These are phyloP conservation scores for Leccinellum rugosiceps DNA, from an alignment of 768 basidiomycete genomes.

Conservation along the genomic window DNA sequence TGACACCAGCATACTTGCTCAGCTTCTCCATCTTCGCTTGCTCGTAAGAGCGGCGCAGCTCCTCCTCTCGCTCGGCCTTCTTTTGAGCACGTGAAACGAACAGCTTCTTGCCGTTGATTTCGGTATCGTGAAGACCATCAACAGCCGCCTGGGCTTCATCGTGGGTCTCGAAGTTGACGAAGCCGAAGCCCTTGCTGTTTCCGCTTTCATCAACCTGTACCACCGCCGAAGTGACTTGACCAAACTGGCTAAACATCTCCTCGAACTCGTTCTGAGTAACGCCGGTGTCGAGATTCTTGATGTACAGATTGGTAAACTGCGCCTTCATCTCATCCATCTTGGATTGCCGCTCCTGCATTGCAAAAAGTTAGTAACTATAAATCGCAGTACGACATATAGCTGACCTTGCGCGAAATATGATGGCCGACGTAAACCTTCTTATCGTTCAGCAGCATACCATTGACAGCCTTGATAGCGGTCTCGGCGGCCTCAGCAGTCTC, in stretches of 20 bases:
- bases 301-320: slow-evolving; percentile 96
- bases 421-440: slow-evolving; percentile 99
- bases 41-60: slow-evolving; percentile 90
- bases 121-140: slow-evolving; percentile 82
- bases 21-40: slow-evolving; percentile 95
- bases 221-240: slow-evolving; percentile 85
- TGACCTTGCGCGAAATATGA: slow-evolving; percentile 93
- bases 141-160: slow-evolving; percentile 91
- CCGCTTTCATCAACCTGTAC: slow-evolving; percentile 83
- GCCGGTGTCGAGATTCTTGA: slow-evolving; percentile 93
- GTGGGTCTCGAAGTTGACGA: slow-evolving; percentile 94
- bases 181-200: slow-evolving; percentile 96
- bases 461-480: slow-evolving; percentile 95
- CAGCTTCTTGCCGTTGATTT: slow-evolving; percentile 82
- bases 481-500: slow-evolving; percentile 97
- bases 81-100: slow-evolving; percentile 98
- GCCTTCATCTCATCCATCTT: slow-evolving; percentile 98
- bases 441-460: slow-evolving; percentile 99
- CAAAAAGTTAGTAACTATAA: neutral
- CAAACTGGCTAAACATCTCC: slow-evolving; percentile 72
- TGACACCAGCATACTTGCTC: slow-evolving; percentile 98
- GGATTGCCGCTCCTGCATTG: slow-evolving; percentile 83
- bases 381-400: slow-evolving; percentile 12
- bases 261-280: slow-evolving; percentile 84
- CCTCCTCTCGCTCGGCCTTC: slow-evolving; percentile 97